Evolutionary conservation across 2,329 filamentous ascomycete genomes (phyloP).

Genomic region (Aspergillus carbonarius): DNA sequence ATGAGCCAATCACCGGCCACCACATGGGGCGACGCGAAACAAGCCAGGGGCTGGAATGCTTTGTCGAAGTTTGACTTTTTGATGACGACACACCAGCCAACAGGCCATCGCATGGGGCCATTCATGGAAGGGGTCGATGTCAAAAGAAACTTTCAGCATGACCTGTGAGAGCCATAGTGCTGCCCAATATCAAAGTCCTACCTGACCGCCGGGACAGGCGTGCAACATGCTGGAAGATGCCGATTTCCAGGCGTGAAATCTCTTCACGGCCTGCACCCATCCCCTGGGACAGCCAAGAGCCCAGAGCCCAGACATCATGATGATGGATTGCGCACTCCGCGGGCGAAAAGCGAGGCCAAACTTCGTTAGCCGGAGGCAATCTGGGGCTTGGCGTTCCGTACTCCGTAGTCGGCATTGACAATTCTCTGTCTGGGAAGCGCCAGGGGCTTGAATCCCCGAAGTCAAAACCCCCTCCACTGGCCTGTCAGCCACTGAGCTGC

Average conservation of each 20-base stretch:
- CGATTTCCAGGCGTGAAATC: not conserved
- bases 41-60: conserved; percentile 2
- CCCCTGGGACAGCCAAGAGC: not conserved
- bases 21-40: conserved; percentile 3
- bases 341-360: not conserved
- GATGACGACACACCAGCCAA: not conserved
- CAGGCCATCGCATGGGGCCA: not conserved
- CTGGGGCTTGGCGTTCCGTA: not conserved
- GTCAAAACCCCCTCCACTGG: not conserved
- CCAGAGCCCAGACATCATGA: not conserved
- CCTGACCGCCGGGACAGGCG: not conserved
- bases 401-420: too few relatives aligned
- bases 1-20: not conserved
- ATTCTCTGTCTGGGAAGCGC: not conserved
- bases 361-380: not conserved
- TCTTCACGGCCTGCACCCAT: not conserved
- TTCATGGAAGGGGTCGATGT: not conserved
- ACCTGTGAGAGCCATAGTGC: not conserved
- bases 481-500: not conserved
- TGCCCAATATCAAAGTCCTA: not conserved
- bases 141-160: not conserved
- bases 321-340: not conserved
- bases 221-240: not conserved
- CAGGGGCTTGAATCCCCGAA: not conserved
- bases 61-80: not conserved